Conservation (phyloP, 164 flowering plant species). For the Macadamia tetraphylla region DNA sequence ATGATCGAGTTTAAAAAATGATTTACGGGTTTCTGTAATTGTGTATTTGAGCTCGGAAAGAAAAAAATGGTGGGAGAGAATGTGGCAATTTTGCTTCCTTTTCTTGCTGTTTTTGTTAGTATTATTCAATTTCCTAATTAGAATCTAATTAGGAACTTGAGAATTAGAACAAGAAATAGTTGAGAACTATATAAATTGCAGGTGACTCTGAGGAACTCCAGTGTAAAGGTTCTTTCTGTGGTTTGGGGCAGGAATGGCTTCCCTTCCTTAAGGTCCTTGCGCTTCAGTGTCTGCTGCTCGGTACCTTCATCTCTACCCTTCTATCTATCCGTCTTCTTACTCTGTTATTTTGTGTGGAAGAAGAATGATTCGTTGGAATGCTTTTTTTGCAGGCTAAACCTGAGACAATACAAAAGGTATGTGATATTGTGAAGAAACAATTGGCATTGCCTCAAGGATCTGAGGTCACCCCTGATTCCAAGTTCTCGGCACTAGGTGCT, state of each 20-base stretch:
- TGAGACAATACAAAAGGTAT: constrained; percentile 62
- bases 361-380: neutral
- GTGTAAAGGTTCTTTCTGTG: constrained; percentile 16
- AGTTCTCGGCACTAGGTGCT: constrained; percentile 64
- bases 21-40: too few species aligned
- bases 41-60: too few species aligned
- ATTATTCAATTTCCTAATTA: too few species aligned
- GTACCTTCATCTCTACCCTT: constrained; percentile 13
- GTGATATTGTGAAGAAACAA: constrained; percentile 59
- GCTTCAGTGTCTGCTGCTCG: constrained; percentile 31
- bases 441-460: constrained; percentile 44
- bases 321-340: neutral
- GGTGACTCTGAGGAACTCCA: constrained; percentile 22
- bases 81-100: too few species aligned
- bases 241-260: constrained; percentile 28
- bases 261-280: constrained; percentile 33
- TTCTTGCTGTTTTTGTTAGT: too few species aligned
- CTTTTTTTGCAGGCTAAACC: constrained; percentile 56
- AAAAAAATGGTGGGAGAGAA: too few species aligned
- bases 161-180: neutral
- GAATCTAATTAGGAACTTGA: too few species aligned
- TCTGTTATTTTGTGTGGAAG: neutral
- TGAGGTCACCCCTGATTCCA: constrained; percentile 43
- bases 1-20: too few species aligned
- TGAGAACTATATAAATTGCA: constrained; percentile 8